These are phyloP conservation scores for Xylariales sp. DNA, from an alignment of 2,329 filamentous ascomycete genomes.

Conservation along the genomic window DNA sequence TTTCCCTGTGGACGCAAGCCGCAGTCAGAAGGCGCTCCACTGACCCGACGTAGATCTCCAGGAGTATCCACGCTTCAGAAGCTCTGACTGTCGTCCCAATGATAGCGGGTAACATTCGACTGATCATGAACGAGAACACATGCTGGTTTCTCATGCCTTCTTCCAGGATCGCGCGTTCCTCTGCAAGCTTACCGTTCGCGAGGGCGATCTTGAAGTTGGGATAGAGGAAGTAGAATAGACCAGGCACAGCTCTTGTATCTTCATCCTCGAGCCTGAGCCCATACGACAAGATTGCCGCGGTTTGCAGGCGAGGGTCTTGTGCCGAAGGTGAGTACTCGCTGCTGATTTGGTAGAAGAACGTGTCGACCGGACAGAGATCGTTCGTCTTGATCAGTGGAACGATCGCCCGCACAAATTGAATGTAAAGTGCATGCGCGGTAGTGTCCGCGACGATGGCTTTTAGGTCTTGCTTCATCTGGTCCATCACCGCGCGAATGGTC, in stretches of 20 bases:
- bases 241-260: conserved; percentile 40
- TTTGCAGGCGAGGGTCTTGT: conserved; percentile 52
- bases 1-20: conserved; percentile 25
- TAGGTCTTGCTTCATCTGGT: conserved; percentile 49
- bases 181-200: conserved; percentile 41
- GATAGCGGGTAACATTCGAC: conserved; percentile 51
- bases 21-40: conserved; percentile 31
- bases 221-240: conserved; percentile 53
- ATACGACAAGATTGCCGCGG: conserved; percentile 51
- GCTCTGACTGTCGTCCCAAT: conserved; percentile 33
- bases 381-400: conserved; percentile 51
- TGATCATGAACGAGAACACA: conserved; percentile 44
- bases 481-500: conserved; percentile 44
- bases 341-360: conserved; percentile 53
- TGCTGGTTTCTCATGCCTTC: conserved; percentile 42
- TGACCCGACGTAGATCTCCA: conserved; percentile 46
- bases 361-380: conserved; percentile 49
- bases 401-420: conserved; percentile 47
- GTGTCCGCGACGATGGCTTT: conserved; percentile 29
- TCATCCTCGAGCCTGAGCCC: conserved; percentile 50
- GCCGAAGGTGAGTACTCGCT: conserved; percentile 50
- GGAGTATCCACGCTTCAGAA: conserved; percentile 38
- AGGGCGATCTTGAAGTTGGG: conserved; percentile 54
- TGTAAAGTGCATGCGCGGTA: conserved; percentile 39
- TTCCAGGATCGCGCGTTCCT: conserved; percentile 41